Conservation (phyloP, 352 stramenopile species). For the Thalassiosira oceanica region DNA sequence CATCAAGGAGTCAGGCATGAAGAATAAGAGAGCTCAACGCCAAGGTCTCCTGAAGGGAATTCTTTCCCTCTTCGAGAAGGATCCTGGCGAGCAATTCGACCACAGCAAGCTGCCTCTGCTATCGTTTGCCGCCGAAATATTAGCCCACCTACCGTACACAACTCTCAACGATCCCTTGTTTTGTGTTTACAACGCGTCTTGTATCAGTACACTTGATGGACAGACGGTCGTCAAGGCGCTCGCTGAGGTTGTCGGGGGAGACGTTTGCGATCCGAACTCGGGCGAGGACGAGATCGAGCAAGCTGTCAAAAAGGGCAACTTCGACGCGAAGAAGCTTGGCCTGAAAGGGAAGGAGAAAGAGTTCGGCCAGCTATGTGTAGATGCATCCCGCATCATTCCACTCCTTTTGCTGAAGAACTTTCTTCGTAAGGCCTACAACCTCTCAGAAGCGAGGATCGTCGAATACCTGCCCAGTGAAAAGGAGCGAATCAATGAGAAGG, state of each 20-base stretch:
- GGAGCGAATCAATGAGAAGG: conserved; percentile 61
- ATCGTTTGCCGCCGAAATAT: conserved; percentile 75
- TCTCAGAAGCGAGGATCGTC: conserved; percentile 60
- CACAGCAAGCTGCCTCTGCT: conserved; percentile 57
- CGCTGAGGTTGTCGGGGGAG: conserved; percentile 32
- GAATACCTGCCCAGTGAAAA: conserved; percentile 71
- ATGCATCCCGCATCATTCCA: conserved; percentile 53
- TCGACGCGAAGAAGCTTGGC: conserved; percentile 27
- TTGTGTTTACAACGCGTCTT: conserved; percentile 76
- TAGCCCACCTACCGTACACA: conserved; percentile 81
- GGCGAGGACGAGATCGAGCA: conserved; percentile 62
- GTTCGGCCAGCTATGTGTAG: conserved; percentile 67
- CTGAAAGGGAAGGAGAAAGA: conserved; percentile 22
- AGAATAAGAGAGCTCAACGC: conserved; percentile 63
- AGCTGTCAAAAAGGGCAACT: conserved; percentile 33
- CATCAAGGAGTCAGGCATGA: conserved; percentile 71
- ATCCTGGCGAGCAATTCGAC: conserved; percentile 34
- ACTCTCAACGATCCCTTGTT: conserved; percentile 76
- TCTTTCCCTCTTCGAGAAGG: conserved; percentile 72
- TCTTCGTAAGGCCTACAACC: conserved; percentile 65
- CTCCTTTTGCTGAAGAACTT: conserved; percentile 74
- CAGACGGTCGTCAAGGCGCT: conserved; percentile 38
- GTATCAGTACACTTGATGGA: conserved; percentile 70
- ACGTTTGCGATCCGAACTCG: conserved; percentile 49
- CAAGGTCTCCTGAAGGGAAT: conserved; percentile 72